These are phyloP conservation scores for Cordyceps pruinosa DNA, from an alignment of 2,329 filamentous ascomycete genomes.

Conservation along the genomic window DNA sequence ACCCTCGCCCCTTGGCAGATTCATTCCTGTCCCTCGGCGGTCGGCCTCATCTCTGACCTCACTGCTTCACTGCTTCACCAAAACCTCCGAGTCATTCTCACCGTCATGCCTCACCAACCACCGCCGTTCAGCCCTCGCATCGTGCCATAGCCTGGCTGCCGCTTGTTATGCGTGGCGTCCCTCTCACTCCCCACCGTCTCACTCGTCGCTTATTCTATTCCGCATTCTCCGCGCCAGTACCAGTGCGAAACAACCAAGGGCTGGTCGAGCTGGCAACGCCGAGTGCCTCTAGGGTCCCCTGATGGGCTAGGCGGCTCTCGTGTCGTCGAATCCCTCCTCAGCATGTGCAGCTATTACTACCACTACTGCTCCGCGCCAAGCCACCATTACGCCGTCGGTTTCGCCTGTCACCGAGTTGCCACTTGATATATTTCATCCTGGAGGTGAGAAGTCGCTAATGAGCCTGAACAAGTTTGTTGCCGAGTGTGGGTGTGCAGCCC, in stretches of 20 bases:
- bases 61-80: too few species aligned
- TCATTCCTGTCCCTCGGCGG: not conserved
- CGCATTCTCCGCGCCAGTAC: not conserved
- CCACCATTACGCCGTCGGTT: not conserved
- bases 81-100: not conserved
- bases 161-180: not conserved
- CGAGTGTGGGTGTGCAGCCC: not conserved
- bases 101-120: not conserved
- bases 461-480: not conserved
- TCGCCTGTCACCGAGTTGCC: not conserved
- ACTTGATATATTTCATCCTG: not conserved
- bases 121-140: not conserved
- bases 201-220: not conserved
- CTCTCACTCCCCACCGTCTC: not conserved
- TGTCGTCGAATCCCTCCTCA: not conserved
- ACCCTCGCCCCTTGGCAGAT: not conserved
- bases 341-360: not conserved
- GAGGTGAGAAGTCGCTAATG: not conserved
- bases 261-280: not conserved
- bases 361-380: not conserved
- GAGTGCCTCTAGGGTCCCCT: too few species aligned
- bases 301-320: too few species aligned
- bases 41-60: not conserved
- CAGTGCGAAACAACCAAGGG: not conserved
- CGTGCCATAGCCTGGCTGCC: not conserved